Evolutionary conservation across 805 yeast genomes (phyloP), one percentile per base, ranked within the genome.

Genomic region (Candida insectorum): DNA sequence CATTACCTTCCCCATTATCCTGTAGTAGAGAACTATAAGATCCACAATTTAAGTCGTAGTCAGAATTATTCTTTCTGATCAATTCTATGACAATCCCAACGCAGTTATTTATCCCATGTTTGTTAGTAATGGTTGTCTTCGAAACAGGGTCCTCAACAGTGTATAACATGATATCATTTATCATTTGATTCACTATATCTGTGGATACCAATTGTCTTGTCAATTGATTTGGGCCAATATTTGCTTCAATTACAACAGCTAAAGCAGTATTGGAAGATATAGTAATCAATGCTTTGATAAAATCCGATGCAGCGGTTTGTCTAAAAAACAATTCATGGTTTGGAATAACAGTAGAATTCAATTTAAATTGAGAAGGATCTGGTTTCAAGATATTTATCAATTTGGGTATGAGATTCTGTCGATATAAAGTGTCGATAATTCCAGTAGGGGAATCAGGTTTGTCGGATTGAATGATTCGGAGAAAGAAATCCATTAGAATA

Each of bases 221-320:
- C 24, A 93, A 69, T 53, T 87, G 96, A 53, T 93, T 93, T 2
- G 98, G 97, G 1, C 98, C 98, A 34, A 93, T 85, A 7, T 95
- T 85, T 2, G 95, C 84, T 43, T 85, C 89, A 38, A 87, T 87
- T 28, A 87, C 84, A 39, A 85, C 86, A 6, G 85, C 88, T 29
- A 67, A 48, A 3, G 72, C 68, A 3, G 70, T 60, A 51, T 91
- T 93, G 6, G 97, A 96, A 26, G 96, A 86, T 20, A 93, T 85
- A 2, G 97, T 83, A 22, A 93, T 84, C 49, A 93, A 79, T 0
- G 97, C 97, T 54, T 93, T 93, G 33, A 93, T 65, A 52, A 93
- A 93, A 54, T 93, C 98, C 15, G 96, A 94, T 1, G 95, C 94
- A 0, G 97, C 95, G 12, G 93, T 80, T 56, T 93, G 97, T 30